These are phyloP conservation scores for Aspergillus affinis DNA, from an alignment of 495 filamentous ascomycete genomes.

Conservation along the genomic window DNA sequence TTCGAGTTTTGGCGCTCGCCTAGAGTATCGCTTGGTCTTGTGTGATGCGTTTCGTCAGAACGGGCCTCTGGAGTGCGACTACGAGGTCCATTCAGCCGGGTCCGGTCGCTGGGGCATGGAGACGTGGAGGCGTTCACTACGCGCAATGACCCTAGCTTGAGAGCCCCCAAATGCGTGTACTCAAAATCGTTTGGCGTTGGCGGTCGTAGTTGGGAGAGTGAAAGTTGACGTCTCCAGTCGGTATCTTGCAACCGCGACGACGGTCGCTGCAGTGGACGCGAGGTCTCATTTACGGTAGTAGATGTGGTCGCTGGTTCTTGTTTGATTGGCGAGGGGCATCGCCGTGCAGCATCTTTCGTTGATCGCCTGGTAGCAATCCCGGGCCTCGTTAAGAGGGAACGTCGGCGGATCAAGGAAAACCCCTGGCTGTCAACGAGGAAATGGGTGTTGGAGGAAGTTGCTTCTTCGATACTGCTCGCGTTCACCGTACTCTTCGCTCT, in stretches of 20 bases:
- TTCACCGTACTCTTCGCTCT: conserved; percentile 28
- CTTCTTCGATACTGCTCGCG: conserved; percentile 26
- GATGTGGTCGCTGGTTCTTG: conserved; percentile 16
- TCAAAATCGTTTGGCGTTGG: conserved; percentile 43
- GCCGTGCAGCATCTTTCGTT: conserved; percentile 22
- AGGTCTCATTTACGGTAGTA: conserved; percentile 13
- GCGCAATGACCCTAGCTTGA: conserved; percentile 49
- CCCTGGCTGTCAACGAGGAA: conserved; percentile 40
- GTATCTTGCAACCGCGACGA: conserved; percentile 15
- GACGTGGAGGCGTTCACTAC: conserved; percentile 50
- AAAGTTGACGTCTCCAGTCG: conserved; percentile 4
- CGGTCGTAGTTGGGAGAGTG: conserved; percentile 23
- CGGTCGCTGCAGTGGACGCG: conserved; percentile 20
- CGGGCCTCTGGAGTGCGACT: conserved; percentile 18
- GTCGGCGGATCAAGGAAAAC: conserved; percentile 45
- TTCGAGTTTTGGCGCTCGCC: neutral
- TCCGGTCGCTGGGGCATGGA: conserved; percentile 41
- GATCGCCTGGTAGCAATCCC: conserved; percentile 49
- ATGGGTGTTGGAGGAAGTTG: conserved; percentile 38
- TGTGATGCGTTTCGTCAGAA: conserved; percentile 13
- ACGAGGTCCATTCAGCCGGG: conserved; percentile 18
- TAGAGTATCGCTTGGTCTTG: conserved; percentile 5
- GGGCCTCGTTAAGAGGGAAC: conserved; percentile 48
- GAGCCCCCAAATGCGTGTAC: conserved; percentile 50
- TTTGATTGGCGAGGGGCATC: conserved; percentile 28